Evolutionary conservation across 2,329 filamentous ascomycete species (phyloP).

Genomic region (Curvularia verruculosa): DNA sequence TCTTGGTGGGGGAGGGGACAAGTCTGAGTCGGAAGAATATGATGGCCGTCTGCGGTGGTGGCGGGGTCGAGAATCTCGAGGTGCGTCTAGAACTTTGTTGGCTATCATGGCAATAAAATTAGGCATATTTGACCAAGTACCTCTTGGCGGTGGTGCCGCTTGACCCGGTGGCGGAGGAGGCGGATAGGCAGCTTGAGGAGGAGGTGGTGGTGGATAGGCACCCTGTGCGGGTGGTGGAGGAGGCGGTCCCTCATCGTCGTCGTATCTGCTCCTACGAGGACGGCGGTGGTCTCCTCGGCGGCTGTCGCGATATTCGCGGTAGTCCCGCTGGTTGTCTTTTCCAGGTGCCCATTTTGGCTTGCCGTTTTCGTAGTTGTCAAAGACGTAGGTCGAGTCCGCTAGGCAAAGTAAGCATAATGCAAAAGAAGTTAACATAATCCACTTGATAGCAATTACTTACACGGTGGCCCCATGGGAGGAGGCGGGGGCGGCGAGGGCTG

Average conservation of each 20-base stretch:
- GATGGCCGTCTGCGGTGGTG: slow-evolving; percentile 26
- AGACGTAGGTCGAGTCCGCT: slow-evolving; percentile 34
- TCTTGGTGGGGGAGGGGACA: slow-evolving; percentile 30
- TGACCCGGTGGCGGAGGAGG: slow-evolving; percentile 14
- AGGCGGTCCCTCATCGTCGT: slow-evolving; percentile 25
- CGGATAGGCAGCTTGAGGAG: slow-evolving; percentile 3
- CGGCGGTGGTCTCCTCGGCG: slow-evolving; percentile 29
- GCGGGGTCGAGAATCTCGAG: slow-evolving; percentile 14
- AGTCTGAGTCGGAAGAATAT: slow-evolving; percentile 29
- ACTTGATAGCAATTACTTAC: neutral
- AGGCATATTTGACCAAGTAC: neutral
- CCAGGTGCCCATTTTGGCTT: slow-evolving; percentile 35
- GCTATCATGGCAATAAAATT: neutral
- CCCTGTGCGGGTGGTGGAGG: neutral
- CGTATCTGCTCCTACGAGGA: slow-evolving; percentile 20
- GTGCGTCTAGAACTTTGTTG: neutral
- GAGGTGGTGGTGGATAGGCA: slow-evolving; percentile 7
- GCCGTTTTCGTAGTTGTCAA: slow-evolving; percentile 38
- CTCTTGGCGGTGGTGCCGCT: slow-evolving; percentile 16
- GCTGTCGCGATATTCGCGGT: slow-evolving; percentile 30
- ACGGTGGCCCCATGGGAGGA: slow-evolving; percentile 23
- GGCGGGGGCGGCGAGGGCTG: slow-evolving; percentile 25
- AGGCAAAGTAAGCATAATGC: slow-evolving; percentile 3
- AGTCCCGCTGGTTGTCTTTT: slow-evolving; percentile 29
- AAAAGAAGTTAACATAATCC: neutral